Evolutionary conservation across 2,329 filamentous ascomycete genomes (phyloP), one percentile per base, ranked within the genome.

Genomic region (Monosporascus sp.): DNA sequence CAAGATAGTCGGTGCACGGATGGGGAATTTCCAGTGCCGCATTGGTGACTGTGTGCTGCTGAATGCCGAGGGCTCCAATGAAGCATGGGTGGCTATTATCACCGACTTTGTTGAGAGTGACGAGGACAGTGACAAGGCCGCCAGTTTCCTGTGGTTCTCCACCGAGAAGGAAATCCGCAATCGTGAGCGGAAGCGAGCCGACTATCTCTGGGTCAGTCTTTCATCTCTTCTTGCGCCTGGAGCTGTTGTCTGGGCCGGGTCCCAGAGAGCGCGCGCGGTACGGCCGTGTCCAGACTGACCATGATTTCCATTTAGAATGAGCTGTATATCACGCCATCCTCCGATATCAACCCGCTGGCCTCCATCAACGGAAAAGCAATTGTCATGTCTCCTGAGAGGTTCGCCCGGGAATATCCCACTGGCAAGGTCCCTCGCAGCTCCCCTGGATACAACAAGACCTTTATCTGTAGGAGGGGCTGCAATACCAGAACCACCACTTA

Each of bases 131-230:
- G 82, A 88, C 44, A 97, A 91, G 76, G 85, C 86, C 26, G 93
- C 89, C 52, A 88, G 87, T 58, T 94, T 99, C 66, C 87, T 97
- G 80, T 99, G 94, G 94, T 97, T 99, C 68, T 91, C 89, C 0
- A 91, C 89, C 0, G 89, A 96, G 63, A 89, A 88, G 64, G 93
- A 97, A 72, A 90, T 97, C 56, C 83, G 87, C 27, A 94, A 89
- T 63, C 88, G 86, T 66, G 81, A 84, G 54, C 93, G 89, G 72
- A 96, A 94, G 73, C 79, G 91, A 64, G 80, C 76, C 14, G 94
- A 99, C 71, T 90, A 84, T 55, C 70, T 95, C 50, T 82, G 82
- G 65, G 84, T 88, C 74, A 54, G 73, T 63, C 24, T 7, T 44
- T n/a, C 26, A 7, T 48, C 22, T 52, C 11, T 37, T 20, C 9